phyloP scores from a whole-genome alignment of 2,329 filamentous ascomycete genomes.

The Calonectria honghensis region DNA sequence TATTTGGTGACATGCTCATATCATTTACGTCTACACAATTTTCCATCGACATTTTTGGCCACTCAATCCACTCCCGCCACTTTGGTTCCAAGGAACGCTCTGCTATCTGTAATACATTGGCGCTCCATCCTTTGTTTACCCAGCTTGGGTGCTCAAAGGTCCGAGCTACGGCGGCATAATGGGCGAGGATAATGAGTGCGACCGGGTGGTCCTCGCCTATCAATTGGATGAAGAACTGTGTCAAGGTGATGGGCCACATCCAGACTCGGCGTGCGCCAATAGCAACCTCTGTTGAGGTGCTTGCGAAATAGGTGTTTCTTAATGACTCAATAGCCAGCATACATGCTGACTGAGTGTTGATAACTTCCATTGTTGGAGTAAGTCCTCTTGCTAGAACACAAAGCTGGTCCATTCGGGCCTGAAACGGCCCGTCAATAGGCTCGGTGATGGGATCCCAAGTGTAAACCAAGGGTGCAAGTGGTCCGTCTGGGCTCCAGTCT shows the following conservation, averaged over 20 bases:
- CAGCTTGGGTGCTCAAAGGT: too few species aligned
- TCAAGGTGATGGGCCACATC: conserved; percentile 44
- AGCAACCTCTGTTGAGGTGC: too few species aligned
- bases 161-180: conserved; percentile 34
- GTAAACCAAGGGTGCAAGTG: conserved; percentile 33
- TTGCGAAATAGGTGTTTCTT: conserved; percentile 22
- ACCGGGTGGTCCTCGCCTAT: conserved; percentile 39
- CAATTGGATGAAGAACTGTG: conserved; percentile 36
- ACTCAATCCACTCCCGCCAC: conserved; percentile 1
- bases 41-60: background rate
- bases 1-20: background rate
- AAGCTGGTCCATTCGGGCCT: conserved; percentile 38
- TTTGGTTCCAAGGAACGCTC: background rate
- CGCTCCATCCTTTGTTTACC: conserved; percentile 4
- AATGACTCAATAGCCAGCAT: conserved; percentile 41
- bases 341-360: conserved; percentile 42
- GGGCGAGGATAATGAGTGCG: conserved; percentile 40
- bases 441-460: background rate
- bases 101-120: background rate
- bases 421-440: conserved; percentile 34
- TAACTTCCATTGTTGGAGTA: conserved; percentile 34
- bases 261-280: conserved; percentile 31
- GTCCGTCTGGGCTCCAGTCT: conserved; percentile 35
- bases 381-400: conserved; percentile 33
- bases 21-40: background rate